Evolutionary conservation across 805 yeast species (phyloP), one percentile per base, ranked within the genome.

Genomic region (Naumovozyma baii): DNA sequence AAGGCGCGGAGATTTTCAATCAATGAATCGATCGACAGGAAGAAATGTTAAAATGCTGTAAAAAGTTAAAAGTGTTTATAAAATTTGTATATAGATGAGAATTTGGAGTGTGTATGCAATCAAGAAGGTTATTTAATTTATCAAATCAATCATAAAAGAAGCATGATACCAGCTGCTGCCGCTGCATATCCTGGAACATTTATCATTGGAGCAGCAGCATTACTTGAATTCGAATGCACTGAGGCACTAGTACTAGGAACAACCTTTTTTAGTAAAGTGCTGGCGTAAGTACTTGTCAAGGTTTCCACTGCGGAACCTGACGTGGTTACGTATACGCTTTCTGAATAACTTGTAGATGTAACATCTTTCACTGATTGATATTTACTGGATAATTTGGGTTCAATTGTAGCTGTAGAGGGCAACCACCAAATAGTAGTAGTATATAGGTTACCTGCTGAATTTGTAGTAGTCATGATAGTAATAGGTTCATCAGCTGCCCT

Each of bases 341-440:
- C 26, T 18, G 34, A 13, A 10, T 35, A 17, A 17, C 35, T 37
- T 15, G 16, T 16, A 16, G 13, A 5, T 18, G 40, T 14, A 10
- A 20, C 34, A 5, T 39, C 34, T 9, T 31, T 19, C 4, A 42
- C 30, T 3, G 40, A 26, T 2, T 41, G 36, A 16, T 28, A 8
- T 1, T 33, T 31, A 18, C 33, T 31, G 13, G 30, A 25, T 18
- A 29, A 34, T 12, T 39, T 20, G 18, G 34, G 19, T 18, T 22
- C 39, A 16, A 35, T 18, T 18, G 39, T 18, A 2, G 39, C 41
- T 7, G 55, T 38, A 12, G 56, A 42, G 30, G 60, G 57, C 13
- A 50, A 43, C 62, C 61, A 57, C 61, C 61, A 57, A n/a, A 55
- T 39, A 2, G 53, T 54, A 9, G 59, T 53, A 5, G 54, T 47